Base-by-base conservation (phyloP, 2,329 filamentous ascomycete genomes). In the Fusarium sp. region DNA sequence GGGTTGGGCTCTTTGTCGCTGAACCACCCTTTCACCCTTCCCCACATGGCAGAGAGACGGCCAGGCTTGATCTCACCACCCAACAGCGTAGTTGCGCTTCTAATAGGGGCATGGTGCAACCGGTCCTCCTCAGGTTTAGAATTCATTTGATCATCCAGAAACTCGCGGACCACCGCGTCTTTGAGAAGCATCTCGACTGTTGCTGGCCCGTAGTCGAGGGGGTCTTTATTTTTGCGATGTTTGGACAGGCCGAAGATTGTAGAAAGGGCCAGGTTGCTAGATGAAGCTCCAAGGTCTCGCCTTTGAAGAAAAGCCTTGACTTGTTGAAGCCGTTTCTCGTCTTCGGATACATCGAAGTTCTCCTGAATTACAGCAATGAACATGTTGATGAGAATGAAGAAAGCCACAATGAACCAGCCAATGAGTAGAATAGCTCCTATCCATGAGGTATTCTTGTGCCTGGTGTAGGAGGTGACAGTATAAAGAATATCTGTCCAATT, bases 321-420 rank as follows among this genome's bases (percentile, higher is more conserved):
- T 83, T 99, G 97, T 80, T 98, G 94, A 70, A 98, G 84, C 25
- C 97, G 94, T 83, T 99, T 99, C 81, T 98, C 95, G 80, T 99
- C 97, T 81, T 99, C 96, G 7, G 95, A 97, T 32, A 99, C 95
- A 83, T 99, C 96, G 80, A 99, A 99, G 79, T 97, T 99, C 80
- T 99, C 96, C 82, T 99, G 96, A 74, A 99, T 99, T 84, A 99
- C 96, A 87, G 96, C 96, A 93, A 99, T 98, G 86, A 99, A 99
- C 96, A 99, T 99, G 80, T 98, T 99, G 85, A 99, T 85, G 70
- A 98, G 89, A 83, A 99, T 97, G 80, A 98, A 96, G 82, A 97
- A 98, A 10, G 95, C 89, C 47, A 99, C 88, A 64, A 97, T 96
- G 82, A 97, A 98, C 96, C 96, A 99, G 75, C 95, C 88, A 72